Conservation (phyloP, 2,329 filamentous ascomycete species). For the Dendryphion nanum region DNA sequence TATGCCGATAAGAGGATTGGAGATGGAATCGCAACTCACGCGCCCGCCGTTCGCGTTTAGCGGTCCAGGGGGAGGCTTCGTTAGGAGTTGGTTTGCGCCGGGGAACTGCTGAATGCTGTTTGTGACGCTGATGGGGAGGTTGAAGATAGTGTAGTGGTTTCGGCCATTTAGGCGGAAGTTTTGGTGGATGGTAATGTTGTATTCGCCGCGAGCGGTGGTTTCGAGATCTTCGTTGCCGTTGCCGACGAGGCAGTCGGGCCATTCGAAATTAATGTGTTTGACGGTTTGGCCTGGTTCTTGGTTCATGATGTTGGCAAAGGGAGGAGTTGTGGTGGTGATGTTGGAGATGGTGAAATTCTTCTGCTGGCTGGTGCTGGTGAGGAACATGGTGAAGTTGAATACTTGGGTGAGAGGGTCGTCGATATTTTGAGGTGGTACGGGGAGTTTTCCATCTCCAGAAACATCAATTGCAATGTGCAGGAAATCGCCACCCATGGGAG, state of each 20-base stretch:
- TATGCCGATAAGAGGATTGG: slow-evolving; percentile 28
- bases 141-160: slow-evolving; percentile 68
- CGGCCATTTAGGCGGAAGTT: slow-evolving; percentile 65
- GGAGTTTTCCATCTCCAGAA: slow-evolving; percentile 62
- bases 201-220: slow-evolving; percentile 57
- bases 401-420: slow-evolving; percentile 57
- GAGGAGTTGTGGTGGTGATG: slow-evolving; percentile 53
- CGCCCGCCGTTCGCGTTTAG: slow-evolving; percentile 34
- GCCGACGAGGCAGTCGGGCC: slow-evolving; percentile 68
- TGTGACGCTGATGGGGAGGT: slow-evolving; percentile 66
- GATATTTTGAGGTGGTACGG: slow-evolving; percentile 55
- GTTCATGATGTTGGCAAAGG: slow-evolving; percentile 60
- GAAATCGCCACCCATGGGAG: slow-evolving; percentile 40
- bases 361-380: slow-evolving; percentile 61
- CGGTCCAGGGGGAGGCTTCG: slow-evolving; percentile 32
- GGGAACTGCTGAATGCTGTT: slow-evolving; percentile 56
- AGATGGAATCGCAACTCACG: slow-evolving; percentile 26
- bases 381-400: slow-evolving; percentile 65
- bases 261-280: slow-evolving; percentile 71
- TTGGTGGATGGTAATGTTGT: slow-evolving; percentile 72
- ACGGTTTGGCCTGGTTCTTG: slow-evolving; percentile 67
- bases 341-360: slow-evolving; percentile 70
- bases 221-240: slow-evolving; percentile 46
- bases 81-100: slow-evolving; percentile 27
- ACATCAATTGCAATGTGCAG: slow-evolving; percentile 68